These are phyloP conservation scores for Carpinus fangiana DNA, from an alignment of 306 rosid species.

Conservation along the genomic window DNA sequence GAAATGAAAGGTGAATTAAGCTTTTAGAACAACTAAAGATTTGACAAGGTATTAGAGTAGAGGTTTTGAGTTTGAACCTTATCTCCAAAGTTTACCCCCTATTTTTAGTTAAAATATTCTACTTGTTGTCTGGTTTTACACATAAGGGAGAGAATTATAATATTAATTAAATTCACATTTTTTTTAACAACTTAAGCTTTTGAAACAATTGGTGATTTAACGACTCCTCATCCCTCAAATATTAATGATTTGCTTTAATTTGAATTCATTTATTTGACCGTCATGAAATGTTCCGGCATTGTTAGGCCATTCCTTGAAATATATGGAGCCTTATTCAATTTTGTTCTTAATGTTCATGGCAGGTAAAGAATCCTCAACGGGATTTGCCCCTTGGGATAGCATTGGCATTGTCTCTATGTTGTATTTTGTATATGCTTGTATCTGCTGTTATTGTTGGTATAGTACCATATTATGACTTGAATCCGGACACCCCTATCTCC, in stretches of 20 bases:
- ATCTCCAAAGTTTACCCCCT: too few species aligned
- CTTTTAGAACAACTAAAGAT: too few species aligned
- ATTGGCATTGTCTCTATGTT: slow-evolving; percentile 55
- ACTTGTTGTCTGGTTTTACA: too few species aligned
- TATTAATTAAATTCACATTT: too few species aligned
- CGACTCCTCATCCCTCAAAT: background rate
- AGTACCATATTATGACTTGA: slow-evolving; percentile 60
- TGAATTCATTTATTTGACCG: background rate
- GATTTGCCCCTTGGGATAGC: slow-evolving; percentile 73
- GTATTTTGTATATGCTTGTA: slow-evolving; percentile 69
- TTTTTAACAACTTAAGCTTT: too few species aligned
- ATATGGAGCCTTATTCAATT: background rate
- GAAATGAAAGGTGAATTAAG: too few species aligned
- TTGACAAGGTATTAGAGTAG: too few species aligned
- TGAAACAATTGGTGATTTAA: background rate
- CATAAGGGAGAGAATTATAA: too few species aligned
- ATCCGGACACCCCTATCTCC: slow-evolving; percentile 76
- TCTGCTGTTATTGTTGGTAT: slow-evolving; percentile 64
- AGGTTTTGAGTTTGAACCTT: too few species aligned
- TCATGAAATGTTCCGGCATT: background rate
- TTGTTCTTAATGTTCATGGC: slow-evolving; percentile 24
- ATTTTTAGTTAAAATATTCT: too few species aligned
- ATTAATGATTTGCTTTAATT: background rate
- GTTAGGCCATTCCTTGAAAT: background rate
- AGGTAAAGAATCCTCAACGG: slow-evolving; percentile 75